Evolutionary conservation across 2,329 filamentous ascomycete genomes (phyloP).

Genomic region (Scedosporium boydii): DNA sequence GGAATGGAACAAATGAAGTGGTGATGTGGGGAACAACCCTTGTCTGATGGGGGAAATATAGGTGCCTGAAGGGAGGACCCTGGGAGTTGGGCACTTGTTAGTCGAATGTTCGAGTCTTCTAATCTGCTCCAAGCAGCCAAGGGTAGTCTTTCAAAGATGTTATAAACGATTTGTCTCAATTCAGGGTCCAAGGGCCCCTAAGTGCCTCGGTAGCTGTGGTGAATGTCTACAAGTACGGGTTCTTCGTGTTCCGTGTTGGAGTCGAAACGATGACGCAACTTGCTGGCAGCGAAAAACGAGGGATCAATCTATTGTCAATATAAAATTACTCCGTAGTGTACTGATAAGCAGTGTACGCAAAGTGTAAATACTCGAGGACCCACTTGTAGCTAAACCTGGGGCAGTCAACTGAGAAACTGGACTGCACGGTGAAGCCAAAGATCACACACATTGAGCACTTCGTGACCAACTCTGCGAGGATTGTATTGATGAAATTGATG

Average conservation of each 20-base stretch:
- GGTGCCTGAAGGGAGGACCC: neutral
- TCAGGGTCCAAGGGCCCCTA: neutral
- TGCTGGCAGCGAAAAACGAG: neutral
- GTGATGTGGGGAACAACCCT: conserved; percentile 12
- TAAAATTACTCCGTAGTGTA: neutral
- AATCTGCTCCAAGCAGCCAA: neutral
- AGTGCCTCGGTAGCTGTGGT: too few species aligned
- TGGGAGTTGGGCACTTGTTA: too few species aligned
- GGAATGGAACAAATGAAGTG: conserved; percentile 50
- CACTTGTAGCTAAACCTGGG: too few species aligned
- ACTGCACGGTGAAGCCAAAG: too few species aligned
- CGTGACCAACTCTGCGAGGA: too few species aligned
- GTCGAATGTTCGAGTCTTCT: too few species aligned
- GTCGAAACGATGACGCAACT: neutral
- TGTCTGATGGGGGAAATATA: neutral
- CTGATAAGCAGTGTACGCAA: neutral
- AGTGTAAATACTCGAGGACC: too few species aligned
- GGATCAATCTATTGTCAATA: neutral
- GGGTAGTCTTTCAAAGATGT: neutral
- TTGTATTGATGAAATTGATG: too few species aligned
- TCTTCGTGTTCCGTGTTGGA: neutral
- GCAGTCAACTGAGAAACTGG: too few species aligned
- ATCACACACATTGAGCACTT: too few species aligned
- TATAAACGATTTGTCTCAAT: neutral
- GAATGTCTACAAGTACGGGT: neutral